A percentile compares a stretch with the other conserved stretches of the same genome.
phyloP scores from a whole-genome alignment of 164 flowering plant genomes.

The Tetracentron sinense region DNA sequence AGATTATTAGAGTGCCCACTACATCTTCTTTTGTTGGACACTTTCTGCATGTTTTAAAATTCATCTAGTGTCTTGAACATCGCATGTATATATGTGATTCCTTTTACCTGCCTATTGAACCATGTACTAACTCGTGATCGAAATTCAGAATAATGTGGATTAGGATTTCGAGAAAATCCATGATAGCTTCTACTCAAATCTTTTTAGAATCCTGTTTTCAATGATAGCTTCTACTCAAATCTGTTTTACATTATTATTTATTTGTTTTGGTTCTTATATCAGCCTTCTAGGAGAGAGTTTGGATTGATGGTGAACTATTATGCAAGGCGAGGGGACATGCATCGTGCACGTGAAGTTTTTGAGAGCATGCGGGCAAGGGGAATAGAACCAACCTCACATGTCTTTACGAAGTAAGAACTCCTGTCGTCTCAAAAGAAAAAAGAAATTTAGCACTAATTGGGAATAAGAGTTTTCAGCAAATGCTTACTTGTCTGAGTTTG shows the following conservation, averaged over 20 bases:
- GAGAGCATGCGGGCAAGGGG: constrained; percentile 97
- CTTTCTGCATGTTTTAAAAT: no score
- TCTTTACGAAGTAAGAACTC: constrained; percentile 70
- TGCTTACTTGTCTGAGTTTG: not conserved
- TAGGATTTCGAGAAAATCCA: no score
- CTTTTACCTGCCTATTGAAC: no score
- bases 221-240: not conserved
- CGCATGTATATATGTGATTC: no score
- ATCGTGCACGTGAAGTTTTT: constrained; percentile 88
- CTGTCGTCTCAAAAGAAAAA: no score
- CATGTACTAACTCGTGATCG: no score
- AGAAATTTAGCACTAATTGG: no score
- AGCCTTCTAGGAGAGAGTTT: constrained; percentile 95
- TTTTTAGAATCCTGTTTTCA: not conserved
- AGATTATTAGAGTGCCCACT: no score
- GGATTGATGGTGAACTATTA: constrained; percentile 87
- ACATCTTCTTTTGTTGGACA: no score
- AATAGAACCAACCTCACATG: constrained; percentile 85
- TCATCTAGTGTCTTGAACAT: no score
- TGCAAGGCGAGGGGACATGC: constrained; percentile 91
- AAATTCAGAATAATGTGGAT: no score
- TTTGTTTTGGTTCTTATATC: constrained; percentile 14
- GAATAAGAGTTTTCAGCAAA: no score
- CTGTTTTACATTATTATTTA: not conserved
- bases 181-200: not conserved